Conservation (phyloP, 768 basidiomycete genomes). For the Tubosaeta sp. region DNA sequence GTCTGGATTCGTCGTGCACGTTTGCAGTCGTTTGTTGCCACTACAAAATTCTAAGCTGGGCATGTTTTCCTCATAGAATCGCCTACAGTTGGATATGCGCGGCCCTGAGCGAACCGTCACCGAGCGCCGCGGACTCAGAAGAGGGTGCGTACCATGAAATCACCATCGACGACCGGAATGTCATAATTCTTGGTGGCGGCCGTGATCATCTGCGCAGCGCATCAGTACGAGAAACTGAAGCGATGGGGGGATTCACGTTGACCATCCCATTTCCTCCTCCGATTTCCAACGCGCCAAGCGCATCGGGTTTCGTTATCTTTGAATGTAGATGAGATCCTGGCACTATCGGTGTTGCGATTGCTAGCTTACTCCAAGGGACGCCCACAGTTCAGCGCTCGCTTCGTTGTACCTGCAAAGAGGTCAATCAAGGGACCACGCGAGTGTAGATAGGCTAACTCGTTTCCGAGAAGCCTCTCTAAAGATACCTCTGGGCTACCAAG, state of each 20-base stretch:
- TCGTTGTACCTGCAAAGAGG: constrained; percentile 29
- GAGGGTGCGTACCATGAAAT: constrained; percentile 36
- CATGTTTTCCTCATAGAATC: constrained; percentile 2
- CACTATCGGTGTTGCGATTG: neutral
- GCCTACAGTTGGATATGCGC: constrained; percentile 31
- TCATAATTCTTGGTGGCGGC: constrained; percentile 33
- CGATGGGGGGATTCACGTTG: constrained; percentile 26
- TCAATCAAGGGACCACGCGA: neutral
- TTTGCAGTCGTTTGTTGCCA: constrained; percentile 31
- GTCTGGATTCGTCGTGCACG: constrained; percentile 26
- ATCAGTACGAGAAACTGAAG: constrained; percentile 6
- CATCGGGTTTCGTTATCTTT: constrained; percentile 32
- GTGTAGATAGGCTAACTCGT: constrained; percentile 27
- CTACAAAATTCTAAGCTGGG: constrained; percentile 8
- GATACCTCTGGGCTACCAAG: constrained; percentile 43
- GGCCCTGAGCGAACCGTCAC: constrained; percentile 27
- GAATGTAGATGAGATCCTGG: neutral
- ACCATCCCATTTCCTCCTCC: constrained; percentile 45
- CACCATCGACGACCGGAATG: constrained; percentile 41
- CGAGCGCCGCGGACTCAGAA: neutral
- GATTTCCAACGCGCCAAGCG: constrained; percentile 37
- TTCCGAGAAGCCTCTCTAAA: constrained; percentile 34
- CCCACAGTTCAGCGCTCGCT: constrained; percentile 29
- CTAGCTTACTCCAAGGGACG: constrained; percentile 22
- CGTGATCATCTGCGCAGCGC: constrained; percentile 30